phyloP scores from a whole-genome alignment of 176 grass and related monocot genomes.

The Eremochloa ophiuroides region DNA sequence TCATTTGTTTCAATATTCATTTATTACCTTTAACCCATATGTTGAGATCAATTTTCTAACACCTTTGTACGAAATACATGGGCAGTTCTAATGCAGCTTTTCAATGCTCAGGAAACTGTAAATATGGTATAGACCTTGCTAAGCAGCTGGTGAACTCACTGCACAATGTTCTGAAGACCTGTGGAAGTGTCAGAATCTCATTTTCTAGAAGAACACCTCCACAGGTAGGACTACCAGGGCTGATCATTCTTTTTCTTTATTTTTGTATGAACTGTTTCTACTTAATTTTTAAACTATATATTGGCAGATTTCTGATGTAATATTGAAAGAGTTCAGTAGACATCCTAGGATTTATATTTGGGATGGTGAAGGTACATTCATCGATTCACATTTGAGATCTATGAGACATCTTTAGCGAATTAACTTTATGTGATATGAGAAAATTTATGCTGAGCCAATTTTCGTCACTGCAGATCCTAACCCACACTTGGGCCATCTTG shows the following conservation, averaged over 20 bases:
- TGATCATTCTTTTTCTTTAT: constrained; percentile 14
- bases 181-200: constrained; percentile 88
- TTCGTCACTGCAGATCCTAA: constrained; percentile 65
- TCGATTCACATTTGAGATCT: neutral
- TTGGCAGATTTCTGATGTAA: constrained; percentile 62
- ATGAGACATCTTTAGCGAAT: neutral
- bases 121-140: constrained; percentile 73
- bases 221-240: constrained; percentile 39
- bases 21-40: neutral
- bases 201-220: constrained; percentile 91
- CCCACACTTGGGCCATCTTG: constrained; percentile 89
- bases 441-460: neutral
- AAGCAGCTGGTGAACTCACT: constrained; percentile 66
- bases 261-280: neutral
- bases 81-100: constrained; percentile 30
- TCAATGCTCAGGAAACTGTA: constrained; percentile 67
- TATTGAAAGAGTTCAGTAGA: constrained; percentile 63
- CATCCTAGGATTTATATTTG: constrained; percentile 83
- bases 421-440: neutral
- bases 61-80: neutral
- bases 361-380: constrained; percentile 70
- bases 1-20: constrained; percentile 9
- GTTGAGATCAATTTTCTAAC: neutral
- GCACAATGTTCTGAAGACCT: constrained; percentile 57
- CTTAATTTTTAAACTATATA: constrained; percentile 7